phyloP scores from a whole-genome alignment of 2,329 filamentous ascomycete genomes.

The Fusarium buharicum region DNA sequence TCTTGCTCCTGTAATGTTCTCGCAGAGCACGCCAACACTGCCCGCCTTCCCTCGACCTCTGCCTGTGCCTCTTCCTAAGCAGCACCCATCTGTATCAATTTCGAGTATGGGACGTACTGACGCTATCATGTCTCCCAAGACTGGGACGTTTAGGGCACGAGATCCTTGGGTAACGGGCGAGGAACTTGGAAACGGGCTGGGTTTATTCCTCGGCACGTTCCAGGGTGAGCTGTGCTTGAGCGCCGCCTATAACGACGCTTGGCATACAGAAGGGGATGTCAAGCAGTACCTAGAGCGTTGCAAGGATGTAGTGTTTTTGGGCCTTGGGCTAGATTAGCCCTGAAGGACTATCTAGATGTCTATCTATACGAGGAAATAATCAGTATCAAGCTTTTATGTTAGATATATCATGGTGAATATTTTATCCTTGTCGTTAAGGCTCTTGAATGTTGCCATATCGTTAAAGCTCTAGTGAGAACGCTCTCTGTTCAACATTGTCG shows the following conservation, averaged over 20 bases:
- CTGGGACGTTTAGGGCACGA: constrained; percentile 44
- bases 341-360: too few species aligned
- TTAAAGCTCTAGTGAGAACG: too few species aligned
- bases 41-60: constrained; percentile 17
- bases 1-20: constrained; percentile 42
- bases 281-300: constrained; percentile 41
- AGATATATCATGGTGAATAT: too few species aligned
- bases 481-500: too few species aligned
- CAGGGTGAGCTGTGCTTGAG: constrained; percentile 51
- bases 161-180: constrained; percentile 59
- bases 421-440: too few species aligned
- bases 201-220: constrained; percentile 55
- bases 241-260: constrained; percentile 56
- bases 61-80: constrained; percentile 43
- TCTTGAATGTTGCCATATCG: too few species aligned
- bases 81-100: constrained; percentile 45
- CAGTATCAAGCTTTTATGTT: too few species aligned
- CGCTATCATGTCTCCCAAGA: constrained; percentile 44
- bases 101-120: constrained; percentile 53
- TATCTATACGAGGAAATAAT: too few species aligned
- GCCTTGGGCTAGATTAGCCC: not conserved
- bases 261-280: constrained; percentile 47
- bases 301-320: constrained; percentile 6
- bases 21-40: constrained; percentile 19
- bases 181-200: constrained; percentile 53